Evolutionary conservation across 441 rosid species (phyloP), one percentile per base, ranked within the genome.

Genomic region (Codiaeum variegatum): DNA sequence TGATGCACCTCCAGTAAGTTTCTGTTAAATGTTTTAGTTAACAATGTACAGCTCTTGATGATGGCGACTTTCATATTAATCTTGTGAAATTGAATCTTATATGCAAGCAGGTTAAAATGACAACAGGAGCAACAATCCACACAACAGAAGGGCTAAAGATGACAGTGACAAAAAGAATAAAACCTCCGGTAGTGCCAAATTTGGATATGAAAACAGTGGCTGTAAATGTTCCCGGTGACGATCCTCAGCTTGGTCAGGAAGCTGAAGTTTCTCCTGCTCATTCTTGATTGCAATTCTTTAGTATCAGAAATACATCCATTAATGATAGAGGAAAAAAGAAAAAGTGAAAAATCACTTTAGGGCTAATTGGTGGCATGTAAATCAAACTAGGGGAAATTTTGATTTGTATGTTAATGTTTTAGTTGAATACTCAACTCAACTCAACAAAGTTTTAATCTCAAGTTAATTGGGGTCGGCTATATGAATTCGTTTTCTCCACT

Each of bases 121-220:
- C 98, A 16, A 95, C 99, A n/a, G 98, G 99, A 78, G 99, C 99
- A 71, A 95, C 99, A 46, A 95, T 95, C 82, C 99, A 95, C 85
- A 95, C 99, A 4, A 91, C 97, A 2, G 83, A 88, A 78, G 99
- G 99, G 67, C 73, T 95, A 80, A 84, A 77, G 47, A 78, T 95
- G 96, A 85, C 88, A 0, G 89, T 90, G 32, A 88, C 92, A 16
- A 70, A 73, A 75, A 83, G 99, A 80, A 78, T 82, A 18, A 81
- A 75, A 65, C 86, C 93, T 77, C 88, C 88, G 0, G 71, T 86
- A 55, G 23, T 80, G 49, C 89, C 92, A 24, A 82, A 81, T 0
- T 69, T 89, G 66, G 85, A 83, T 54, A 70, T 75, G 65, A 85
- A 87, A 31, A 55, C 75, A 23, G 4, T 81, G 58, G 72, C 83